These are phyloP conservation scores for Pyracantha coccinea DNA, from an alignment of 331 rosid species.

Conservation along the genomic window DNA sequence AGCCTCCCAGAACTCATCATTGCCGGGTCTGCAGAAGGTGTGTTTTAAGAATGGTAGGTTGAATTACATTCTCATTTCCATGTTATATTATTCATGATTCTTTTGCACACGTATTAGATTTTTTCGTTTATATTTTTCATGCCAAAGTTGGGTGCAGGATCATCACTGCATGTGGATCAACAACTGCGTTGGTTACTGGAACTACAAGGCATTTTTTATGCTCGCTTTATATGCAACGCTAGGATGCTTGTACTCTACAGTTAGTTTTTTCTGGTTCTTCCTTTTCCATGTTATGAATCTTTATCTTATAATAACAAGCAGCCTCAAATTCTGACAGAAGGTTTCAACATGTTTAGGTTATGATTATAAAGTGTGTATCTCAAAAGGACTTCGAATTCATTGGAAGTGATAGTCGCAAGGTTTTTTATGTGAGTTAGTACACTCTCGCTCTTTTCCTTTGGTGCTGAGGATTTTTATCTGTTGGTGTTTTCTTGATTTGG, in stretches of 20 bases:
- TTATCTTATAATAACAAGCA: slow-evolving; percentile 5
- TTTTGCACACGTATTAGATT: slow-evolving; percentile 1
- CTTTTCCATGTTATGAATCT: neutral
- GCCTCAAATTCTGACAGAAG: slow-evolving; percentile 12
- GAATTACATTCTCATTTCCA: neutral
- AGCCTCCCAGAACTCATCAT: slow-evolving; percentile 95
- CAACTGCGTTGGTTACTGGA: slow-evolving; percentile 89
- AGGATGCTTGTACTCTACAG: slow-evolving; percentile 56
- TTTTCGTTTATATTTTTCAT: neutral
- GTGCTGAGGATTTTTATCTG: neutral
- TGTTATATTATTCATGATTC: neutral
- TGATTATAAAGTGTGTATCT: slow-evolving; percentile 39
- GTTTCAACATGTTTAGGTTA: slow-evolving; percentile 35
- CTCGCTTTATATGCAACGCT: slow-evolving; percentile 51
- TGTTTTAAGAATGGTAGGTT: slow-evolving; percentile 86
- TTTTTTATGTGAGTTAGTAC: slow-evolving; percentile 55
- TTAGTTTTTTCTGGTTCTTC: slow-evolving; percentile 23
- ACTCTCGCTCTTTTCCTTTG: neutral
- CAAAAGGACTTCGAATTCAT: slow-evolving; percentile 49
- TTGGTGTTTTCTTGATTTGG: neutral
- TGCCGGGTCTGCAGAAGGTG: slow-evolving; percentile 89
- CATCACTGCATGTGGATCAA: slow-evolving; percentile 91
- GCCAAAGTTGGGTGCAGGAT: slow-evolving; percentile 54
- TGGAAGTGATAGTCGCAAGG: slow-evolving; percentile 29
- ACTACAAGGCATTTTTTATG: slow-evolving; percentile 70